phyloP scores from a whole-genome alignment of 108 stramenopile genomes.

The Pseudonitzschia multiseries region DNA sequence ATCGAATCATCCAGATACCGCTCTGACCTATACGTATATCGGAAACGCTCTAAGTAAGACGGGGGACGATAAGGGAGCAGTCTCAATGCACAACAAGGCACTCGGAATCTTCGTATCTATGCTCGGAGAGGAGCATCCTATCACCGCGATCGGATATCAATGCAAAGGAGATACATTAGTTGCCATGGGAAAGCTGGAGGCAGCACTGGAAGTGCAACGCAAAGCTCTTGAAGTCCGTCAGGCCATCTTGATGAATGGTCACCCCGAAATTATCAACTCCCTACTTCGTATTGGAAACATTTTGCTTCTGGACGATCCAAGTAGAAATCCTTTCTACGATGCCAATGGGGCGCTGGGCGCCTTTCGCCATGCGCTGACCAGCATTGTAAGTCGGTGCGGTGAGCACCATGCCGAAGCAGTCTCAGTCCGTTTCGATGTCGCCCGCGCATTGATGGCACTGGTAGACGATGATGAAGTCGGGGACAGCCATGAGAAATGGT shows the following conservation, averaged over 20 bases:
- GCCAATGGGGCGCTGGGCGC: conserved; percentile 23
- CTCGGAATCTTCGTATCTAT: conserved; percentile 19
- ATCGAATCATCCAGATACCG: conserved; percentile 32
- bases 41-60: conserved; percentile 21
- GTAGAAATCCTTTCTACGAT: conserved; percentile 15
- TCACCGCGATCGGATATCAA: conserved; percentile 33
- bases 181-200: conserved; percentile 31
- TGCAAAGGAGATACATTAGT: conserved; percentile 19
- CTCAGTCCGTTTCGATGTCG: conserved; percentile 28
- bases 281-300: conserved; percentile 31
- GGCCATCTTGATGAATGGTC: conserved; percentile 25
- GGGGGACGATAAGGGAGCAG: conserved; percentile 28
- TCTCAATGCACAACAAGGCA: conserved; percentile 29
- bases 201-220: conserved; percentile 27
- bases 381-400: conserved; percentile 25
- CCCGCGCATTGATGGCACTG: conserved; percentile 22
- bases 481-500: background rate
- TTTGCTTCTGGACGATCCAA: background rate
- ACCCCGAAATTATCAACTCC: conserved; percentile 33
- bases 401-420: conserved; percentile 37
- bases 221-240: conserved; percentile 37
- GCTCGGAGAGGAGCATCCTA: conserved; percentile 33
- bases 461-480: conserved; percentile 32
- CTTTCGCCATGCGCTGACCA: conserved; percentile 34
- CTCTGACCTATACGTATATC: conserved; percentile 24